phyloP scores from a whole-genome alignment of 305 asterid genomes.

The Plantago lanceolata region DNA sequence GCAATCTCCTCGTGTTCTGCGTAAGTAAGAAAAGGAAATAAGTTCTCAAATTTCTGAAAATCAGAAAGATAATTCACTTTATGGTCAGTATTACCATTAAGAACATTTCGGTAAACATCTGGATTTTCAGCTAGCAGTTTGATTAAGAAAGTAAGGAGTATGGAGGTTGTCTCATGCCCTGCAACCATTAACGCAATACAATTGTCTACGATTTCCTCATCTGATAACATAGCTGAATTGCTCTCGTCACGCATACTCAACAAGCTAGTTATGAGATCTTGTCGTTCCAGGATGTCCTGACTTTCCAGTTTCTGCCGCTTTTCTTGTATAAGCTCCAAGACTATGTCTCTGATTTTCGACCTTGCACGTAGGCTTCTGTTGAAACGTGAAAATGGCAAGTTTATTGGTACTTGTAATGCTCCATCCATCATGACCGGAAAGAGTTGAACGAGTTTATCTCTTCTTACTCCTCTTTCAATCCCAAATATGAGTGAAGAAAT shows the following conservation, averaged over 20 bases:
- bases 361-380: slow-evolving; percentile 27
- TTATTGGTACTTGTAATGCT: slow-evolving; percentile 23
- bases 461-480: slow-evolving; percentile 26
- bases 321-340: slow-evolving; percentile 23
- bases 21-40: neutral
- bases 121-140: slow-evolving; percentile 28
- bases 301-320: slow-evolving; percentile 3
- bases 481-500: slow-evolving; percentile 32
- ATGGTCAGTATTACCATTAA: neutral
- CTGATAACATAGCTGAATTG: slow-evolving; percentile 2
- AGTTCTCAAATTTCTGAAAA: neutral
- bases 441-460: slow-evolving; percentile 21
- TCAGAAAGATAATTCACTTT: neutral
- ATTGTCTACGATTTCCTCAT: slow-evolving; percentile 31
- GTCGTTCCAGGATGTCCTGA: neutral
- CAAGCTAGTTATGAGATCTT: slow-evolving; percentile 21
- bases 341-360: slow-evolving; percentile 18
- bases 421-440: slow-evolving; percentile 24
- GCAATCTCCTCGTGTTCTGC: slow-evolving; percentile 30
- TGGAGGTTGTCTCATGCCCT: slow-evolving; percentile 32
- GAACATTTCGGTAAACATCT: slow-evolving; percentile 20
- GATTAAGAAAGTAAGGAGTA: slow-evolving; percentile 30
- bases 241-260: slow-evolving; percentile 2
- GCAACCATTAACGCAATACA: slow-evolving; percentile 21
- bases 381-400: slow-evolving; percentile 31